Evolutionary conservation across 345 rosid genomes (phyloP).

Genomic region (Hibiscus syriacus): DNA sequence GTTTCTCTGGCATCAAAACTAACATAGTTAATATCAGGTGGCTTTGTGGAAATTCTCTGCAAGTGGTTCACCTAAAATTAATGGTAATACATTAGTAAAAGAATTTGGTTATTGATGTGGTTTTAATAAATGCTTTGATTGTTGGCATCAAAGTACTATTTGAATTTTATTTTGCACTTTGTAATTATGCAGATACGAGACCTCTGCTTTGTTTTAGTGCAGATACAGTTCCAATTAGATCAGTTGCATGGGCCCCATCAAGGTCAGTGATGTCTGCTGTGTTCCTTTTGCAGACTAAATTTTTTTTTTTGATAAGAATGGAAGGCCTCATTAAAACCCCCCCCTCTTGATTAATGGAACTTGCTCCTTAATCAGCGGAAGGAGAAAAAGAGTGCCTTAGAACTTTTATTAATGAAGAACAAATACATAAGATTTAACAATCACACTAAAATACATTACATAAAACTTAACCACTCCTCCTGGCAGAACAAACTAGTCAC

Average conservation of each 20-base stretch:
- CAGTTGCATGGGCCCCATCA: slow-evolving; percentile 85
- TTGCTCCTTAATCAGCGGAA: no score
- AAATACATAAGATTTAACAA: no score
- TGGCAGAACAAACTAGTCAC: no score
- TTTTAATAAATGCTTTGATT: background rate
- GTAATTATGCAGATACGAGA: slow-evolving; percentile 59
- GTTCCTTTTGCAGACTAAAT: background rate
- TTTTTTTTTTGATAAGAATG: no score
- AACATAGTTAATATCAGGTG: slow-evolving; percentile 44
- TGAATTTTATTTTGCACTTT: slow-evolving; percentile 6
- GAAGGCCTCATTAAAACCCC: no score
- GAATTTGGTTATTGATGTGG: background rate
- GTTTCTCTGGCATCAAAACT: slow-evolving; percentile 3
- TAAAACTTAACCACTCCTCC: no score
- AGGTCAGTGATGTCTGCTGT: slow-evolving; percentile 37
- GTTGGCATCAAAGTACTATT: background rate
- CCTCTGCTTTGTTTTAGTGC: slow-evolving; percentile 84
- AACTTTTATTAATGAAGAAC: no score
- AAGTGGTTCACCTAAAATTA: slow-evolving; percentile 50
- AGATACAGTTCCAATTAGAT: slow-evolving; percentile 73
- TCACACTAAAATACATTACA: no score
- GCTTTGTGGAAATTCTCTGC: slow-evolving; percentile 86
- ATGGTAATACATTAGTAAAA: background rate
- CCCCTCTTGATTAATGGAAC: no score
- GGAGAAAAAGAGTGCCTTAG: no score